A percentile compares a stretch with the other conserved stretches of the same genome.
Evolutionary conservation across 495 filamentous ascomycete genomes (phyloP).

Genomic region (Stereocaulon alpinum): DNA sequence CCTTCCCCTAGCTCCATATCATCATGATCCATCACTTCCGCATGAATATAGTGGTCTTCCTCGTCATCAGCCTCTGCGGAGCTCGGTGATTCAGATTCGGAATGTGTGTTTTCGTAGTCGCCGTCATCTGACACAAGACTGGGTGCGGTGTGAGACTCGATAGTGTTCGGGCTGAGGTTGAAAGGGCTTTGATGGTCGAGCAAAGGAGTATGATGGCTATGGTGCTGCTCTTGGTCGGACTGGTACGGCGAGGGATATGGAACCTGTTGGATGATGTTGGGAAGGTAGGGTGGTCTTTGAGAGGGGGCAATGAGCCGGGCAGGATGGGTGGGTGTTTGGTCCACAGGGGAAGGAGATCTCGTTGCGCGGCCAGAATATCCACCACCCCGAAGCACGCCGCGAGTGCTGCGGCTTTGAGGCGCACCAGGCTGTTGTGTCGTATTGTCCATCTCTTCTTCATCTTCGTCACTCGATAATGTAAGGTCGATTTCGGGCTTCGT

Average conservation of each 20-base stretch:
- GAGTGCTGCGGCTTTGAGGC: conserved; percentile 25
- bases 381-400: conserved; percentile 22
- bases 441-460: conserved; percentile 33
- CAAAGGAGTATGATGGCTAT: neutral
- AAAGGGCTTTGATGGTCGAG: conserved; percentile 22
- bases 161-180: conserved; percentile 69
- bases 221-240: neutral
- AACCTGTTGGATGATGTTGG: conserved; percentile 18
- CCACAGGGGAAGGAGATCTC: conserved; percentile 41
- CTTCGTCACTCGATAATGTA: conserved; percentile 27
- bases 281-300: conserved; percentile 5
- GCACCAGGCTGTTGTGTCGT: conserved; percentile 7
- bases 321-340: conserved; percentile 48
- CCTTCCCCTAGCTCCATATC: conserved; percentile 30
- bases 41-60: conserved; percentile 30
- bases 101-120: conserved; percentile 52
- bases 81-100: conserved; percentile 39
- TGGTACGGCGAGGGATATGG: conserved; percentile 10
- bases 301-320: conserved; percentile 24
- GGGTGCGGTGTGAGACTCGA: conserved; percentile 68
- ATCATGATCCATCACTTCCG: conserved; percentile 25
- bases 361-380: conserved; percentile 48
- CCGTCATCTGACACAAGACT: conserved; percentile 83
- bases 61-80: conserved; percentile 44
- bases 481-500: conserved; percentile 40